A percentile compares a stretch with the other conserved stretches of the same genome.
These are phyloP conservation scores for Hypericum perforatum DNA, from an alignment of 345 rosid species.

Conservation along the genomic window DNA sequence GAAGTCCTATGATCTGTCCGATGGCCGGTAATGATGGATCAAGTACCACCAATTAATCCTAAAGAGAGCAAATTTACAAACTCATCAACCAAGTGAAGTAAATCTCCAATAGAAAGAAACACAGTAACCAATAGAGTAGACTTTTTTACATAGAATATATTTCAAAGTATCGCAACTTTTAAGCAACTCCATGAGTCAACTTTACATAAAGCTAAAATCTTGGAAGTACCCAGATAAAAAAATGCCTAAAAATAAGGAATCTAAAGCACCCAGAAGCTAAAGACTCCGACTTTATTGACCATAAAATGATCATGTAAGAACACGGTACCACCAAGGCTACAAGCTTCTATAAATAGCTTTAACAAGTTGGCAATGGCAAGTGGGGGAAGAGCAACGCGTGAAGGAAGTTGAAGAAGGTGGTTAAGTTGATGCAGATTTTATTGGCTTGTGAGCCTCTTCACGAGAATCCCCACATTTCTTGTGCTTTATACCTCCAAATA, in stretches of 20 bases:
- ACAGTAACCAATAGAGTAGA: conserved; percentile 9
- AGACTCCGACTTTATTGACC: conserved; percentile 2
- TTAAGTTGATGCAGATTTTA: conserved; percentile 12
- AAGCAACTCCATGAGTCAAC: conserved; percentile 25
- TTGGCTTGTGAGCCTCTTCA: conserved; percentile 35
- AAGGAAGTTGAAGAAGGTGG: conserved; percentile 20
- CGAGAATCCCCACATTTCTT: conserved; percentile 28
- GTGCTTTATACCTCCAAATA: conserved; percentile 1
- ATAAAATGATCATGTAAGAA: conserved; percentile 7
- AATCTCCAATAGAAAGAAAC: conserved; percentile 29
- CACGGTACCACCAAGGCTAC: background rate
- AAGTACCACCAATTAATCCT: conserved; percentile 5
- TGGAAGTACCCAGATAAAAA: conserved; percentile 16
- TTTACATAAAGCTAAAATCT: conserved; percentile 8
- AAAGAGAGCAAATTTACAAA: conserved; percentile 12
- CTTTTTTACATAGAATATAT: conserved; percentile 12
- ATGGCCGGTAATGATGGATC: conserved; percentile 8
- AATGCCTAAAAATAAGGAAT: conserved; percentile 13
- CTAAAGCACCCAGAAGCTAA: conserved; percentile 9
- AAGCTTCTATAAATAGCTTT: conserved; percentile 7
- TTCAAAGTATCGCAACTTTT: conserved; percentile 15
- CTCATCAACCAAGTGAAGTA: conserved; percentile 43
- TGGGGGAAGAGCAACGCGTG: conserved; percentile 26
- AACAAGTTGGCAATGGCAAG: conserved; percentile 6
- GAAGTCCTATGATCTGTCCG: conserved; percentile 8